Base-by-base conservation (phyloP, 139 green algal species). In the Micromonas commoda region DNA sequence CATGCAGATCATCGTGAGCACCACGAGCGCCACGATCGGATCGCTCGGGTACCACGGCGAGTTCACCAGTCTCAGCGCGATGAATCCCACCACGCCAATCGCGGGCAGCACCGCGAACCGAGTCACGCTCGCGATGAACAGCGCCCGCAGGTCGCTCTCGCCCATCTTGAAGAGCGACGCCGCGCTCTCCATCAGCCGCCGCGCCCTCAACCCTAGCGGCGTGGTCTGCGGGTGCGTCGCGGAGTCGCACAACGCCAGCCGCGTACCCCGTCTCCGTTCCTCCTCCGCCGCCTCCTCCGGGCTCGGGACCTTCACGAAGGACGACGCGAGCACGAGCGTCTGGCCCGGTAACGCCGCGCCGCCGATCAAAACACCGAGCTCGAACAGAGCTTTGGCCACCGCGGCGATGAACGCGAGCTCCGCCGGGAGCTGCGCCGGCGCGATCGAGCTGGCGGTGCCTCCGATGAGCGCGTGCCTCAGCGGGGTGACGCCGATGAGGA, bases 1-100 rank as follows among this genome's bases (percentile, higher is more conserved):
- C 76, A 81, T 81, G 16, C 39, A 63, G 19, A 65, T 38, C 76
- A 76, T 71, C 6, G 70, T 72, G 64, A 81, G 76, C 2, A 81
- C 39, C 33, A 81, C 76, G 24, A 75, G 24, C 38, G 35, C 33
- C 4, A 52, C 60, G 64, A 67, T 65, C n/a, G 35, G 39, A 24
- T 81, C 64, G 13, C 19, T 45, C 3, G 76, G 63, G 39, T 71
- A 64, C 64, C 65, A 74, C n/a, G 45, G 54, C 64, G 67, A 57
- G 69, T 38, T 76, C 24, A 69, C 28, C 37, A 31, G 29, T 39
- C 38, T 37, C n/a, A 70, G 33, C 21, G 39, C 61, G 64, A 75
- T 35, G 0, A 61, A 29, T 32, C 34, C 34, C 35, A 61, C 35
- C 20, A 61, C 21, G 34, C 34, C 38, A 20, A 26, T 28, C 37